phyloP scores from a whole-genome alignment of 78 protist species.

The Dictyostelium capitatum region DNA sequence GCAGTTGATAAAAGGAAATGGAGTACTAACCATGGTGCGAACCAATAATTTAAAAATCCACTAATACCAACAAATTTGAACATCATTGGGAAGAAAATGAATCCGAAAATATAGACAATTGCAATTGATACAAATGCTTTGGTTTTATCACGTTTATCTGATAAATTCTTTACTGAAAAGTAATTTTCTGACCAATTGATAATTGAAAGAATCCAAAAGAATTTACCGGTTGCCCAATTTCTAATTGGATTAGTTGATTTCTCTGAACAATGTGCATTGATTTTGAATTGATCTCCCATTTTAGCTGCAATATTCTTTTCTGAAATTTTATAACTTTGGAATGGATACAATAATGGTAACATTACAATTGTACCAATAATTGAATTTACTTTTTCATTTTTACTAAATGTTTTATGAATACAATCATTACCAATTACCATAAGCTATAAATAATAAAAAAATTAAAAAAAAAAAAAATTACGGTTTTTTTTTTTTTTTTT shows the following conservation, averaged over 20 bases:
- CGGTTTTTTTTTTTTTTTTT: neutral
- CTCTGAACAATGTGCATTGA: neutral
- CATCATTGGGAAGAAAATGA: slow-evolving; percentile 71
- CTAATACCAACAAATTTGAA: slow-evolving; percentile 64
- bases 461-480: neutral
- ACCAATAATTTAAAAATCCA: slow-evolving; percentile 73
- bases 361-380: slow-evolving; percentile 77
- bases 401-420: slow-evolving; percentile 52
- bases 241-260: neutral
- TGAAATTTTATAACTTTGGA: slow-evolving; percentile 41
- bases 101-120: slow-evolving; percentile 55
- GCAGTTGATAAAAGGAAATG: slow-evolving; percentile 59
- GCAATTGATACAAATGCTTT: slow-evolving; percentile 61
- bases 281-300: neutral
- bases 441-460: slow-evolving; percentile 23
- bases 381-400: slow-evolving; percentile 37
- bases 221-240: slow-evolving; percentile 29
- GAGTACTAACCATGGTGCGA: slow-evolving; percentile 70
- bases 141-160: slow-evolving; percentile 37
- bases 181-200: slow-evolving; percentile 26
- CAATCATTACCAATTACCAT: slow-evolving; percentile 73
- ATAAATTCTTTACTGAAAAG: slow-evolving; percentile 14
- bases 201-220: slow-evolving; percentile 46
- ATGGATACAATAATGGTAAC: slow-evolving; percentile 75
- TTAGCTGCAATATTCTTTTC: slow-evolving; percentile 12